Base-by-base conservation (phyloP, 2,329 filamentous ascomycete genomes). In the Cytospora leucostoma region DNA sequence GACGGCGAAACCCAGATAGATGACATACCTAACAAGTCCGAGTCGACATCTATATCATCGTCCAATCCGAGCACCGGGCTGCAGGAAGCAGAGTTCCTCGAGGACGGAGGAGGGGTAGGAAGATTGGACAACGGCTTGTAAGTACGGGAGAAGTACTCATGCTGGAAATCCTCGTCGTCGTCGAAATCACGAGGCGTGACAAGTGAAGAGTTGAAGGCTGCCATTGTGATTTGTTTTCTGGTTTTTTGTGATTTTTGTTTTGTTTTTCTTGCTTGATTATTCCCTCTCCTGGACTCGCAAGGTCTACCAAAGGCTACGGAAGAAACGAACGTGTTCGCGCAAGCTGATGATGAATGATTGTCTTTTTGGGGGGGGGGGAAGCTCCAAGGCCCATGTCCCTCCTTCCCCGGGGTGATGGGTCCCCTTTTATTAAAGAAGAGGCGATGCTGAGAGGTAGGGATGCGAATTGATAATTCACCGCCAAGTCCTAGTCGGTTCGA, bases 61-160 rank as follows among this genome's bases (percentile, higher is more conserved):
- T 81, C 78, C 56, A 78, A 70, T 19, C 74, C 73, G 60, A 76
- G 73, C 47, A 73, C 72, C 53, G 80, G 79, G 56, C 79, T 81
- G 69, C 79, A 78, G 49, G 73, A 71, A 34, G 77, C 76, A 38
- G 78, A 79, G 58, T 73, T 76, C 64, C 75, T 76, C 56, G 80
- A 81, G 52, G 84, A 87, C 12, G 81, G 82, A 52, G 87, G 87
- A 66, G 87, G 87, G 59, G 87, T 90, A 27, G 87, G 87, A 27
- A 90, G 80, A 73, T 87, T 88, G 35, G 87, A 89, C 58, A 90
- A 79, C 11, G 87, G 87, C 55, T 85, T 82, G 74, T 89, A 90
- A 67, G 86, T 87, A 65, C 78, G 77, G 61, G 75, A 73, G 70
- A 87, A 86, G 74, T 84, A 85, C 67, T 80, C 79, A 64, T 81